Evolutionary conservation across 176 grass and related monocot genomes (phyloP), one percentile per base, ranked within the genome.

Genomic region (Triticum urartu): DNA sequence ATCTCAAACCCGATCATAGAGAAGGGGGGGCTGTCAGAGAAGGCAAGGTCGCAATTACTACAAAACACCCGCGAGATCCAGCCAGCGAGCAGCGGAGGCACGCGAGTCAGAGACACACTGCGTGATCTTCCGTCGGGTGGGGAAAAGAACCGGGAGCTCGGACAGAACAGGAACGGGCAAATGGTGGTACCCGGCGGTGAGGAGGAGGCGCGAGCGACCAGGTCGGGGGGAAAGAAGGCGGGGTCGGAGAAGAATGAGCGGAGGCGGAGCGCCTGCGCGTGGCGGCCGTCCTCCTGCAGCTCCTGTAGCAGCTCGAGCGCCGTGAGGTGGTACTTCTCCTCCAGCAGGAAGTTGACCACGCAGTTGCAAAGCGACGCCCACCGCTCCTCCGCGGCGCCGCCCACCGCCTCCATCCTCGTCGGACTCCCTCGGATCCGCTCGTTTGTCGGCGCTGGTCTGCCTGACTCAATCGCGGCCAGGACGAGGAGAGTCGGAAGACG

Each of bases 281-380:
- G 88, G 74, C 93, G 95, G 18, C 93, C 91, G 73, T 98, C 95
- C 85, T 98, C 95, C 33, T 94, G 85, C 50, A 98, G 85, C 75
- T 98, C 95, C 77, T 98, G 95, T 75, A 98, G 78, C 77, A 98
- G 93, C 90, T 98, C 95, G 58, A 98, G 92, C 67, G 95, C 95
- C 26, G 95, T 94, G 66, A 98, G 92, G 76, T 95, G 88, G 69
- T 98, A 98, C 50, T 81, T 89, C 90, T 98, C 95, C 87, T 98
- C 91, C 82, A 98, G 68, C 84, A 98, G 73, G 68, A 98, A 98
- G 79, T 98, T 98, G 75, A 98, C 95, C 17, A 98, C 95, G 86
- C 95, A 98, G 81, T 98, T 98, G 88, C 95, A 98, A 80, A 98
- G 87, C 64, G 95, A 98, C 54, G 95, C 77, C 89, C 94, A 97